These are phyloP conservation scores for Oidiodendron maius DNA, from an alignment of 495 filamentous ascomycete genomes.

Conservation along the genomic window DNA sequence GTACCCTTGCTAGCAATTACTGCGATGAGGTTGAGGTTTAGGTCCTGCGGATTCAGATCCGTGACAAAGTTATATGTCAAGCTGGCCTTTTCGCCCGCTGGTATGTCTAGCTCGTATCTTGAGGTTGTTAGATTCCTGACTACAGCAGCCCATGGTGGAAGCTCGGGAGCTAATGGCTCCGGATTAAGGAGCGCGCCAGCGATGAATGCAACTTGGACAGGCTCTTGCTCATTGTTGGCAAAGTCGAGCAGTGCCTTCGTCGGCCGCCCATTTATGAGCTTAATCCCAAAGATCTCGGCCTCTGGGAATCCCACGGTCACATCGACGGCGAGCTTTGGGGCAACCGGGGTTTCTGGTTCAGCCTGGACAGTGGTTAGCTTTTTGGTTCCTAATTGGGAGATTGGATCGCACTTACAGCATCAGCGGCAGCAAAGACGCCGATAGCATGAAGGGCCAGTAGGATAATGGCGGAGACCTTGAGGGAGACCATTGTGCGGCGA, in stretches of 20 bases:
- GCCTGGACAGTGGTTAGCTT: not conserved
- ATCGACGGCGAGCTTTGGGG: slow-evolving; percentile 61
- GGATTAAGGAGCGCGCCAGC: slow-evolving; percentile 68
- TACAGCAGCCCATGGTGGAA: slow-evolving; percentile 46
- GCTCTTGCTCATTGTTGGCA: slow-evolving; percentile 73
- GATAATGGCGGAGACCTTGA: slow-evolving; percentile 64
- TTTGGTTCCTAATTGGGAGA: not conserved
- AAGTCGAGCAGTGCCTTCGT: slow-evolving; percentile 77
- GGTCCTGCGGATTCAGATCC: slow-evolving; percentile 89
- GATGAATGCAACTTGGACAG: slow-evolving; percentile 70
- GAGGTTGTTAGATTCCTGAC: slow-evolving; percentile 80
- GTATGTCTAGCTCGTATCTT: slow-evolving; percentile 67
- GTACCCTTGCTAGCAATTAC: slow-evolving; percentile 62
- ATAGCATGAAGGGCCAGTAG: slow-evolving; percentile 64
- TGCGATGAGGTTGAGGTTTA: slow-evolving; percentile 66
- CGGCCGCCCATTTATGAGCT: slow-evolving; percentile 89
- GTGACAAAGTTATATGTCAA: slow-evolving; percentile 79
- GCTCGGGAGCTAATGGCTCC: slow-evolving; percentile 37
- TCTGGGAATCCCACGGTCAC: slow-evolving; percentile 77
- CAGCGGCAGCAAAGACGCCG: slow-evolving; percentile 52
- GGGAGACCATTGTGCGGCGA: slow-evolving; percentile 54
- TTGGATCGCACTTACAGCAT: slow-evolving; percentile 42
- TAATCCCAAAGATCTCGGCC: slow-evolving; percentile 88
- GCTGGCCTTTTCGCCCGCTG: slow-evolving; percentile 68
- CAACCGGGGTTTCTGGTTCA: slow-evolving; percentile 17